A percentile compares a stretch with the other conserved stretches of the same genome.
These are phyloP conservation scores for Sporothrix sp. DNA, from an alignment of 2,329 filamentous ascomycete species.

Conservation along the genomic window DNA sequence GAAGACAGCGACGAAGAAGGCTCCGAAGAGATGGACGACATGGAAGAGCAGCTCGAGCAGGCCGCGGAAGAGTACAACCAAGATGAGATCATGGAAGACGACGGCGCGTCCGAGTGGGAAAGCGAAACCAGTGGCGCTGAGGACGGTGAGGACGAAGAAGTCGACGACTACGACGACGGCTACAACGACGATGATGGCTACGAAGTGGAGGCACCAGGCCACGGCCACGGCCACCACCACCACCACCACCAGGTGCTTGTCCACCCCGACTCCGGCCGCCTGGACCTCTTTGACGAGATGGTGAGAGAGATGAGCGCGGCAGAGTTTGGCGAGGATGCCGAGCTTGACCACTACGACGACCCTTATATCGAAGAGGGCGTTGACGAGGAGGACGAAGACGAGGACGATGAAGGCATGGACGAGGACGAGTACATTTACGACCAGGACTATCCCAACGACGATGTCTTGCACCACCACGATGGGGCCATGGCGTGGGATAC, in stretches of 20 bases:
- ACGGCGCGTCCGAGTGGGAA: constrained; percentile 52
- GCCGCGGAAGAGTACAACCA: constrained; percentile 54
- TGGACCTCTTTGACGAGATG: constrained; percentile 33
- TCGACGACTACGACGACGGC: constrained; percentile 34
- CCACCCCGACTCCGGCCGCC: constrained; percentile 43
- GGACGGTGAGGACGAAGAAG: constrained; percentile 42
- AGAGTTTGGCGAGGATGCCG: constrained; percentile 32
- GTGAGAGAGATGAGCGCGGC: constrained; percentile 11
- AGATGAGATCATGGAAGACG: constrained; percentile 49
- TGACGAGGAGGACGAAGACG: constrained; percentile 54
- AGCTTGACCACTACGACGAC: constrained; percentile 42
- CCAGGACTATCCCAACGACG: constrained; percentile 44
- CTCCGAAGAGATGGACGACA: constrained; percentile 33
- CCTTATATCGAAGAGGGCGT: constrained; percentile 44
- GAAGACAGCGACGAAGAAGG: constrained; percentile 38
- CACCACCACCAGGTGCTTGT: constrained; percentile 29
- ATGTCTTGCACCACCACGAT: constrained; percentile 32
- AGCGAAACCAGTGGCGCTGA: constrained; percentile 50
- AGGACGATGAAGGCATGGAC: constrained; percentile 63
- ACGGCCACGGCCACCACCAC: neutral
- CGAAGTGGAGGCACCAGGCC: neutral
- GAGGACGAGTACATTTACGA: constrained; percentile 57
- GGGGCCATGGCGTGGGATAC: constrained; percentile 46
- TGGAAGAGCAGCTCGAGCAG: constrained; percentile 44
- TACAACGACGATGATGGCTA: constrained; percentile 21